Evolutionary conservation across 106 monocot species (phyloP).

Genomic region (Cymbidium sinense): DNA sequence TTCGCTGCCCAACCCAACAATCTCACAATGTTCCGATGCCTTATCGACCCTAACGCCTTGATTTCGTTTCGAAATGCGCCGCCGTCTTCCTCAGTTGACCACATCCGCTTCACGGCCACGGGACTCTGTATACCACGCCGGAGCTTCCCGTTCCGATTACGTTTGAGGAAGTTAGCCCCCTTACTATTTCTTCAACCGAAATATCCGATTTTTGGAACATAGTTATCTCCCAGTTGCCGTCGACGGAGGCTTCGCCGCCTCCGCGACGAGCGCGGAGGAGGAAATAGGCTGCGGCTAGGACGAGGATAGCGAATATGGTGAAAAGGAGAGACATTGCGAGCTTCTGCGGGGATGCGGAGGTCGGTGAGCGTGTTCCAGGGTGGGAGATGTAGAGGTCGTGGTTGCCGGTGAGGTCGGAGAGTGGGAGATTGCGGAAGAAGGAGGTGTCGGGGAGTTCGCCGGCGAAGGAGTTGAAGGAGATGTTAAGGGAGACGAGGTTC

Average conservation of each 20-base stretch:
- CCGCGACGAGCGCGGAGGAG: slow-evolving; percentile 27
- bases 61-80: slow-evolving; percentile 72
- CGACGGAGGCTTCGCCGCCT: background rate
- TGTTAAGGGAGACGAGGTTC: slow-evolving; percentile 75
- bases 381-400: slow-evolving; percentile 39
- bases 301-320: slow-evolving; percentile 36
- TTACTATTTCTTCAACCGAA: slow-evolving; percentile 43
- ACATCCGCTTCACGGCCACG: slow-evolving; percentile 93
- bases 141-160: slow-evolving; percentile 95
- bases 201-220: slow-evolving; percentile 84
- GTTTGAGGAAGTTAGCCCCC: slow-evolving; percentile 56
- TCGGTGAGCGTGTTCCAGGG: background rate
- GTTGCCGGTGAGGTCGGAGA: slow-evolving; percentile 58
- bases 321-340: slow-evolving; percentile 64
- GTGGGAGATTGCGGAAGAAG: slow-evolving; percentile 67
- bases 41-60: slow-evolving; percentile 47
- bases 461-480: slow-evolving; percentile 87
- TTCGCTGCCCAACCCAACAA: slow-evolving; percentile 73
- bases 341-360: slow-evolving; percentile 10
- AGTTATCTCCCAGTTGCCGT: slow-evolving; percentile 61
- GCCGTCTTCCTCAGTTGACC: slow-evolving; percentile 40
- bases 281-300: slow-evolving; percentile 41
- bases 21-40: slow-evolving; percentile 86
- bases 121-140: slow-evolving; percentile 84
- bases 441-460: slow-evolving; percentile 69